Conservation (phyloP, 345 rosid species). For the Euphorbia tirucalli region DNA sequence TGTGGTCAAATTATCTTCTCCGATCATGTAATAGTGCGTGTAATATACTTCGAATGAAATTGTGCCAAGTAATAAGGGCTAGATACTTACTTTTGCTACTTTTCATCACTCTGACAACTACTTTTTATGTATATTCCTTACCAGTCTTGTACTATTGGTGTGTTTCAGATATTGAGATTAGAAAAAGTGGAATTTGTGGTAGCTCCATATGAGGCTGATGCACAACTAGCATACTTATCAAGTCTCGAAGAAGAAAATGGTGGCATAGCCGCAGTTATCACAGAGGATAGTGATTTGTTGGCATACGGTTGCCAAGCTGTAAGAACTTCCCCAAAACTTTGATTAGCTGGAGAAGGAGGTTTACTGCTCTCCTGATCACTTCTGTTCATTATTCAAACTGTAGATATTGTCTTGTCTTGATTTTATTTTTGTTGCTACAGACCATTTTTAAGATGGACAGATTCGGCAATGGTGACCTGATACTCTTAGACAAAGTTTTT, state of each 20-base stretch:
- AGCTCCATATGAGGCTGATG: slow-evolving; percentile 98
- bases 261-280: slow-evolving; percentile 78
- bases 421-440: slow-evolving; percentile 36
- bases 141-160: slow-evolving; percentile 20
- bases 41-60: no score
- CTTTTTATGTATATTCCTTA: neutral
- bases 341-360: slow-evolving; percentile 34
- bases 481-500: slow-evolving; percentile 57
- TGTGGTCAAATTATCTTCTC: no score
- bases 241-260: slow-evolving; percentile 61
- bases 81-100: no score
- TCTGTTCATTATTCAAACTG: slow-evolving; percentile 12
- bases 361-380: slow-evolving; percentile 26
- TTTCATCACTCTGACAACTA: no score
- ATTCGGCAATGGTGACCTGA: slow-evolving; percentile 78
- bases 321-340: slow-evolving; percentile 50
- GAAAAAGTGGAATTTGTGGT: slow-evolving; percentile 82
- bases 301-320: slow-evolving; percentile 90
- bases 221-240: slow-evolving; percentile 78
- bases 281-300: slow-evolving; percentile 89
- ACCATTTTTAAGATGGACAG: slow-evolving; percentile 83
- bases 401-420: slow-evolving; percentile 26
- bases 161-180: slow-evolving; percentile 58
- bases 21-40: no score
- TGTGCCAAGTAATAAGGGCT: no score